phyloP scores from a whole-genome alignment of 208 protist genomes.

The Trypanosoma caninum region DNA sequence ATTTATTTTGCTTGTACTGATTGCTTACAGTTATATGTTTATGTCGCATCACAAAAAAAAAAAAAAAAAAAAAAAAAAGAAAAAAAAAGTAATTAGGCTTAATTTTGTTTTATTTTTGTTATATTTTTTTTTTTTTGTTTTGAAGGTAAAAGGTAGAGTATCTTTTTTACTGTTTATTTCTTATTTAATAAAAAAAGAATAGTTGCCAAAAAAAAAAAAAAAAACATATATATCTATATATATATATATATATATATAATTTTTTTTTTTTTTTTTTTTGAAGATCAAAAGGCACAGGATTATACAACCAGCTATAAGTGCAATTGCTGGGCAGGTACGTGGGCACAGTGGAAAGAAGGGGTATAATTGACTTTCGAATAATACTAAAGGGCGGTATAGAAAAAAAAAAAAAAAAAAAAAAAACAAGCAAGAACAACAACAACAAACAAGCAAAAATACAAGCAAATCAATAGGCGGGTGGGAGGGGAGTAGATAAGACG shows the following conservation, averaged over 20 bases:
- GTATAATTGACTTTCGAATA: too few species aligned
- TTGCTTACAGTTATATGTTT: too few species aligned
- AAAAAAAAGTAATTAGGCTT: not conserved
- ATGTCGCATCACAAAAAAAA: conserved; percentile 3
- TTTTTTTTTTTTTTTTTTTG: conserved; percentile 4
- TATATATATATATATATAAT: too few species aligned
- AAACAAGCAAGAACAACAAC: not conserved
- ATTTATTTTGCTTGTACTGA: not conserved
- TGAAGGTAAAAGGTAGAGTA: too few species aligned
- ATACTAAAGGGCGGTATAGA: not conserved
- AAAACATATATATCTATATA: too few species aligned
- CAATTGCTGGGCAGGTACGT: too few species aligned
- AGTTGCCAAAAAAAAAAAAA: too few species aligned
- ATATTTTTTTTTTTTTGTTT: not conserved
- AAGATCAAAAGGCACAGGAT: too few species aligned
- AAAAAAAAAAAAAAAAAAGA: conserved; percentile 5
- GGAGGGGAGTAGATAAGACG: not conserved
- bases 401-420: not conserved
- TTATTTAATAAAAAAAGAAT: too few species aligned
- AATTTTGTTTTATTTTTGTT: not conserved
- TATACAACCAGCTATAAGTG: too few species aligned
- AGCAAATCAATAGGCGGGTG: not conserved
- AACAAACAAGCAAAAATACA: not conserved
- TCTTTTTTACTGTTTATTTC: too few species aligned
- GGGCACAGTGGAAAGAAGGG: too few species aligned